A percentile compares a stretch with the other conserved stretches of the same genome.
Conservation (phyloP, 2,329 filamentous ascomycete genomes). For the Rhinocladiella mackenziei region DNA sequence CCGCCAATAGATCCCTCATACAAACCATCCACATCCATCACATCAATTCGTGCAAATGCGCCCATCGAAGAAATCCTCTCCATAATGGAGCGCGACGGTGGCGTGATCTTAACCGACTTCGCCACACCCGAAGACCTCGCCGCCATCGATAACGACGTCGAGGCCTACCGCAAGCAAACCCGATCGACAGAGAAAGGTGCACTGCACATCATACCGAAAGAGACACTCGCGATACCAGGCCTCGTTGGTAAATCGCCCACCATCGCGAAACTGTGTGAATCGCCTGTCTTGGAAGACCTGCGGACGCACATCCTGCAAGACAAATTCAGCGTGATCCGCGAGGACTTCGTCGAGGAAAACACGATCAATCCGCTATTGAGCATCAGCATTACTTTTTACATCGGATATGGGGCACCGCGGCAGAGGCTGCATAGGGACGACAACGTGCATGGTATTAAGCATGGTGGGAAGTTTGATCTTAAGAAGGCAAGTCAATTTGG, state of each 20-base stretch:
- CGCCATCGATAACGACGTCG: conserved; percentile 26
- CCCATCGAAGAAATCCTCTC: conserved; percentile 33
- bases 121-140: conserved; percentile 28
- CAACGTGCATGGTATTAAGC: conserved; percentile 33
- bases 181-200: conserved; percentile 13
- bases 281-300: conserved; percentile 29
- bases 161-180: conserved; percentile 11
- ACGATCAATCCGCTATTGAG: conserved; percentile 32
- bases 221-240: conserved; percentile 28
- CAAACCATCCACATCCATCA: conserved; percentile 22
- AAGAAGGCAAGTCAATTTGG: conserved; percentile 27
- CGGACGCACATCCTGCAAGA: conserved; percentile 31
- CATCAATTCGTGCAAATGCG: conserved; percentile 28
- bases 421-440: conserved; percentile 39
- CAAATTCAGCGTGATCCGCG: conserved; percentile 27
- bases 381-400: conserved; percentile 32
- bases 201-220: conserved; percentile 18
- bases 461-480: conserved; percentile 30
- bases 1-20: conserved; percentile 13
- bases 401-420: conserved; percentile 32
- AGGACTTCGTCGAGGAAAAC: conserved; percentile 26
- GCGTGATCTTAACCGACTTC: conserved; percentile 34
- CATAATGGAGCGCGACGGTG: conserved; percentile 35
- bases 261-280: conserved; percentile 26
- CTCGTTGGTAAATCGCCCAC: conserved; percentile 32